Conservation (phyloP, 2,329 filamentous ascomycete genomes). For the Westerdykella ornata region DNA sequence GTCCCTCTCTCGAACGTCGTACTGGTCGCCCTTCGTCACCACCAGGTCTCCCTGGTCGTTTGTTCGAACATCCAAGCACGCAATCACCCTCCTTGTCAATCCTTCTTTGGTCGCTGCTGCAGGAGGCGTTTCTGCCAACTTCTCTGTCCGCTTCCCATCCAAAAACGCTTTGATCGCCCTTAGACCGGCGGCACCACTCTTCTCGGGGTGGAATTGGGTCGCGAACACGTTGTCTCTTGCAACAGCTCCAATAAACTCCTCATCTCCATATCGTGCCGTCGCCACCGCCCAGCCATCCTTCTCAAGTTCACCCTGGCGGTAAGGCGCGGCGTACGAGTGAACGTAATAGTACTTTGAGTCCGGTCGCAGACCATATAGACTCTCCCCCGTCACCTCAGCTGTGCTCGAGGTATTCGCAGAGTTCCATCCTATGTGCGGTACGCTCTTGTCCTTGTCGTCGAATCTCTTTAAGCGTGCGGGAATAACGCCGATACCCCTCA, state of each 20-base stretch:
- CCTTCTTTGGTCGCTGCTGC: slow-evolving; percentile 50
- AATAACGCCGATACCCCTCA: slow-evolving; percentile 70
- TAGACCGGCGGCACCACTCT: slow-evolving; percentile 84
- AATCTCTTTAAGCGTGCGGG: slow-evolving; percentile 68
- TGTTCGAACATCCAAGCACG: slow-evolving; percentile 88
- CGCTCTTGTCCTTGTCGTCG: slow-evolving; percentile 69
- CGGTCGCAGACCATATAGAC: slow-evolving; percentile 71
- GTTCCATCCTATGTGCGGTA: slow-evolving; percentile 99
- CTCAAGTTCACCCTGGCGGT: slow-evolving; percentile 67
- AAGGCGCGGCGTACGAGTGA: slow-evolving; percentile 84
- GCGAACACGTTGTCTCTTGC: slow-evolving; percentile 79
- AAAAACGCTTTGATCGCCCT: slow-evolving; percentile 80
- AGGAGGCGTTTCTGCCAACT: slow-evolving; percentile 42
- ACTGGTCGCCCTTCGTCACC: slow-evolving; percentile 97
- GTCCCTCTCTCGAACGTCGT: slow-evolving; percentile 89
- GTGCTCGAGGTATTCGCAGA: slow-evolving; percentile 60
- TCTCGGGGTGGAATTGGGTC: slow-evolving; percentile 97
- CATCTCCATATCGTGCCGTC: slow-evolving; percentile 75
- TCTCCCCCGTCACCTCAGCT: slow-evolving; percentile 40
- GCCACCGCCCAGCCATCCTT: slow-evolving; percentile 85
- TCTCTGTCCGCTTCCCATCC: slow-evolving; percentile 57
- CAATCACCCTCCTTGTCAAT: slow-evolving; percentile 87
- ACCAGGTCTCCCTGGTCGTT: slow-evolving; percentile 94
- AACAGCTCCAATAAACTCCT: slow-evolving; percentile 87
- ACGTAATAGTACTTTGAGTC: slow-evolving; percentile 98